phyloP scores from a whole-genome alignment of 495 filamentous ascomycete species.

The Penicillium ochrochloron region DNA sequence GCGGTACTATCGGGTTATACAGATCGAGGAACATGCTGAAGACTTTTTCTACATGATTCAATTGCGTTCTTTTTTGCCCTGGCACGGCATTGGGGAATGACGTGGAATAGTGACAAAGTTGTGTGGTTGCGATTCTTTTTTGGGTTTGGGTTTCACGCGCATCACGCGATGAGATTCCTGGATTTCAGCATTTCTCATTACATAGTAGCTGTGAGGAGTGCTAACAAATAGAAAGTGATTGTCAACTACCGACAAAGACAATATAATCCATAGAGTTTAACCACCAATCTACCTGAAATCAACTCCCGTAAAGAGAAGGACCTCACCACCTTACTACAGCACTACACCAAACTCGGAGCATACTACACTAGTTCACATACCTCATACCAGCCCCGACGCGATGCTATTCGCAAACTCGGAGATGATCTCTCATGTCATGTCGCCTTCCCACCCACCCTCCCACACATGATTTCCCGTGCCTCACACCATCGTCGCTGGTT shows the following conservation, averaged over 20 bases:
- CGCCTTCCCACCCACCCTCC: background rate
- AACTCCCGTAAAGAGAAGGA: background rate
- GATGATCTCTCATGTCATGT: slow-evolving; percentile 9
- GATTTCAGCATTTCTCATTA: background rate
- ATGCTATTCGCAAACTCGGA: slow-evolving; percentile 1
- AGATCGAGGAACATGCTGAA: background rate
- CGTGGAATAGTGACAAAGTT: background rate
- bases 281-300: background rate
- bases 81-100: slow-evolving; percentile 10
- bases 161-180: slow-evolving; percentile 23
- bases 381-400: background rate
- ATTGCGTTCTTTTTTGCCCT: background rate
- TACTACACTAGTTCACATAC: background rate
- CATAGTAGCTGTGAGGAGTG: no score
- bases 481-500: background rate
- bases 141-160: slow-evolving; percentile 16
- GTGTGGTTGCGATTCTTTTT: background rate
- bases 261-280: background rate
- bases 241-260: background rate
- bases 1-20: background rate
- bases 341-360: background rate
- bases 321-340: background rate
- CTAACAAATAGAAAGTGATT: background rate
- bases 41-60: background rate
- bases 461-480: background rate